Evolutionary conservation across 2,329 filamentous ascomycete genomes (phyloP).

Genomic region (Lasiodiplodia hormozganensis): DNA sequence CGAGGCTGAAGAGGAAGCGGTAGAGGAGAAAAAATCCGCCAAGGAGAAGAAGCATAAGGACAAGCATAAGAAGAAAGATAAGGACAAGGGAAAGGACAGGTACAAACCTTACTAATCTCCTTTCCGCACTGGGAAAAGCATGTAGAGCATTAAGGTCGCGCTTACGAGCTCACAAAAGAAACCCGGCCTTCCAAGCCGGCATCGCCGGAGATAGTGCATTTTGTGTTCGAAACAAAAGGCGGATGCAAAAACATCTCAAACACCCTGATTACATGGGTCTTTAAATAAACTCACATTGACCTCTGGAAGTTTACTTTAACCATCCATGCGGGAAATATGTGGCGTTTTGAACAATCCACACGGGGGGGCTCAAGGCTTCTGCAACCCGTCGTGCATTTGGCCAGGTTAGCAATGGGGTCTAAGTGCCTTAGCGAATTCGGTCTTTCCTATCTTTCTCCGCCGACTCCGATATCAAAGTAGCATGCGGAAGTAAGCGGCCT

Average conservation of each 20-base stretch:
- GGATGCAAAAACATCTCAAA: too few relatives aligned
- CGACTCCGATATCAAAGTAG: background rate
- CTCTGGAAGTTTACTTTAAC: too few relatives aligned
- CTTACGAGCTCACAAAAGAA: too few relatives aligned
- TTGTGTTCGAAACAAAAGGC: too few relatives aligned
- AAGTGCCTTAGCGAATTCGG: background rate
- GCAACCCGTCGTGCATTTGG: background rate
- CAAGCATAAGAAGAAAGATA: slow-evolving; percentile 43
- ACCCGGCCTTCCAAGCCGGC: too few relatives aligned
- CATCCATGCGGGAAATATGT: too few relatives aligned
- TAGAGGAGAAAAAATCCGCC: background rate
- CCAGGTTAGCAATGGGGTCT: background rate
- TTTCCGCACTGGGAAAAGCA: background rate
- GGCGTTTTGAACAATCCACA: too few relatives aligned
- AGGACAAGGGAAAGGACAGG: slow-evolving; percentile 43
- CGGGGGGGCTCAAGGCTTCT: too few relatives aligned
- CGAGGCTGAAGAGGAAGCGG: slow-evolving; percentile 32
- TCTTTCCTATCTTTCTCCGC: background rate
- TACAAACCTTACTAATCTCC: slow-evolving; percentile 47
- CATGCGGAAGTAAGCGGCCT: background rate
- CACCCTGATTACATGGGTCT: too few relatives aligned
- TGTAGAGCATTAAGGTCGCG: too few relatives aligned
- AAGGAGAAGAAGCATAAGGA: slow-evolving; percentile 37
- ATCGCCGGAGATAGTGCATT: too few relatives aligned
- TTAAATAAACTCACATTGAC: too few relatives aligned